Evolutionary conservation across 805 yeast genomes (phyloP).

Genomic region (Lipomyces starkeyi): DNA sequence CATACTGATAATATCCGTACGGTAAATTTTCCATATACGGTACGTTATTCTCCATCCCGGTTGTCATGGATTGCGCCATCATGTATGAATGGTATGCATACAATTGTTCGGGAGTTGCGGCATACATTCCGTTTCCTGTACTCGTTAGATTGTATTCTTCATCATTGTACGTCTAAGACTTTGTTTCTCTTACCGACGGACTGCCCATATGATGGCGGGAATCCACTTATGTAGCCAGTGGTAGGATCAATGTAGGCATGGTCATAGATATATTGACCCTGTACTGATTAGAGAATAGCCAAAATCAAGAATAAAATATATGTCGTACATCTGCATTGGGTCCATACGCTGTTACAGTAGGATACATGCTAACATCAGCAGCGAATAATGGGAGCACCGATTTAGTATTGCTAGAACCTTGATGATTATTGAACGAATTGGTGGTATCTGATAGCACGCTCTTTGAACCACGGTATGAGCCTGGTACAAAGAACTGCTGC

Average conservation of each 20-base stretch:
- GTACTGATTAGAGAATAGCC: neutral
- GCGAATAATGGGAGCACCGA: neutral
- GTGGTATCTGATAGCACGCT: slow-evolving; percentile 9
- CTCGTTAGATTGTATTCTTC: neutral
- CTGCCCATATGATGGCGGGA: slow-evolving; percentile 3
- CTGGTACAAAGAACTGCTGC: slow-evolving; percentile 6
- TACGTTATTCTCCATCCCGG: neutral
- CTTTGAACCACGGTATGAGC: neutral
- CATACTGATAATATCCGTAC: slow-evolving; percentile 8
- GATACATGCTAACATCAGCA: neutral
- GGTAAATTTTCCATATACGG: slow-evolving; percentile 8
- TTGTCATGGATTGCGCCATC: slow-evolving; percentile 1
- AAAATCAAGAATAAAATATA: neutral
- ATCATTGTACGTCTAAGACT: neutral
- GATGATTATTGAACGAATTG: neutral
- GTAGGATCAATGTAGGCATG: slow-evolving; percentile 5
- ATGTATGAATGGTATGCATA: slow-evolving; percentile 1
- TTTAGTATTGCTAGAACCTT: neutral
- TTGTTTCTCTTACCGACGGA: neutral
- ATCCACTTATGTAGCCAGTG: neutral
- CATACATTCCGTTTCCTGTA: slow-evolving; percentile 8
- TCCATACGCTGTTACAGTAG: slow-evolving; percentile 2
- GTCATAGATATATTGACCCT: neutral
- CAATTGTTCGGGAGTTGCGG: slow-evolving; percentile 1
- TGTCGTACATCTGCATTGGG: neutral